phyloP scores from a whole-genome alignment of 805 yeast genomes.

The Blastobotrys peoriensis region DNA sequence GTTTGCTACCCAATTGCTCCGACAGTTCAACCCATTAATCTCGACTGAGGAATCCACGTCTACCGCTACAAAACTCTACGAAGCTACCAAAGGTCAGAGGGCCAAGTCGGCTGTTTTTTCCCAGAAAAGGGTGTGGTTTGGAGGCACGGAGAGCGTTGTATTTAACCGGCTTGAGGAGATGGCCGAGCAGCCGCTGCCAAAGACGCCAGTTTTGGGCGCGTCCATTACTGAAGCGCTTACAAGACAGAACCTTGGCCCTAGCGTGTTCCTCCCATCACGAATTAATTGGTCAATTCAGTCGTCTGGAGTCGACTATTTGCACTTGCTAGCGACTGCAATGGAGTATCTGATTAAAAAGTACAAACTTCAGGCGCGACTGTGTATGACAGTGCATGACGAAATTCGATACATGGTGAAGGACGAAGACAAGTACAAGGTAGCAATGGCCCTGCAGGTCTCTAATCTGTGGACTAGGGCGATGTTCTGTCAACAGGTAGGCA shows the following conservation, averaged over 20 bases:
- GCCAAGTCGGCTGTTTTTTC: conserved; percentile 27
- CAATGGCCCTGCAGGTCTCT: conserved; percentile 78
- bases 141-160: conserved; percentile 90
- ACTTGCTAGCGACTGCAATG: conserved; percentile 79
- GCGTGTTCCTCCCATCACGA: conserved; percentile 73
- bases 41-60: conserved; percentile 58
- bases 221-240: conserved; percentile 83
- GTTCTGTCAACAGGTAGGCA: conserved; percentile 89
- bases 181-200: conserved; percentile 74
- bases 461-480: conserved; percentile 95
- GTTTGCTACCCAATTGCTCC: conserved; percentile 78
- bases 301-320: conserved; percentile 95
- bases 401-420: conserved; percentile 72
- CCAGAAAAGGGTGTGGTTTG: conserved; percentile 39
- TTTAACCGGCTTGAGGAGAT: conserved; percentile 84
- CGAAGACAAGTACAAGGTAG: conserved; percentile 68
- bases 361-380: conserved; percentile 64
- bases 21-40: conserved; percentile 71
- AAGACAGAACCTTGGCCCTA: conserved; percentile 54
- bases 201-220: conserved; percentile 90
- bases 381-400: conserved; percentile 93
- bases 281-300: conserved; percentile 98
- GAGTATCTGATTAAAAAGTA: conserved; percentile 65
- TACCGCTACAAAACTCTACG: conserved; percentile 63
- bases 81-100: conserved; percentile 73